phyloP scores from a whole-genome alignment of 139 green algal genomes.

The Chlamydomonas incerta region DNA sequence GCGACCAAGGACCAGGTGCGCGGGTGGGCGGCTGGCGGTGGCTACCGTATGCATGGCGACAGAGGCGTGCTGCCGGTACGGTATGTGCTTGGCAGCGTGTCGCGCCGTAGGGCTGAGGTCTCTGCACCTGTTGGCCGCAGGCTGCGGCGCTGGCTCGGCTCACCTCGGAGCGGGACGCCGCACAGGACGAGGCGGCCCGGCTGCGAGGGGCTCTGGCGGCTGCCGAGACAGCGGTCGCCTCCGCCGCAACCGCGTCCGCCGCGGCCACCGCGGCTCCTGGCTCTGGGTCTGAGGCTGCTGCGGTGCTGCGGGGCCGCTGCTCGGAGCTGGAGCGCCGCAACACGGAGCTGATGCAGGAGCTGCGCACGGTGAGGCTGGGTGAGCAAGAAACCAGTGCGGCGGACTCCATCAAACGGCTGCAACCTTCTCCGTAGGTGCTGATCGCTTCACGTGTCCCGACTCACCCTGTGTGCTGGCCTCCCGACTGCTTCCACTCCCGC shows the following conservation, averaged over 20 bases:
- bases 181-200: not conserved
- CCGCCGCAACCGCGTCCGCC: not conserved
- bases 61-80: too few relatives aligned
- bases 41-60: too few relatives aligned
- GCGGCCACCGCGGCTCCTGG: not conserved
- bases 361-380: conserved; percentile 5
- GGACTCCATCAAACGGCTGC: not conserved
- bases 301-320: conserved; percentile 6
- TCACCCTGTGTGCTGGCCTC: too few relatives aligned
- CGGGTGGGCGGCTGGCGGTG: not conserved
- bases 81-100: too few relatives aligned
- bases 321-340: conserved; percentile 49
- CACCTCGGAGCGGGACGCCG: conserved; percentile 15
- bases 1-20: conserved; percentile 12
- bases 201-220: not conserved
- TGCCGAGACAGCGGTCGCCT: not conserved
- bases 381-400: not conserved
- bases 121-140: not conserved
- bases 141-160: not conserved
- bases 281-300: not conserved
- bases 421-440: not conserved
- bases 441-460: not conserved
- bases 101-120: too few relatives aligned
- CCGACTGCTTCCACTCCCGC: not conserved
- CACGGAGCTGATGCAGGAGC: conserved; percentile 36